These are phyloP conservation scores for Penicilliopsis zonata DNA, from an alignment of 495 filamentous ascomycete genomes.

Conservation along the genomic window DNA sequence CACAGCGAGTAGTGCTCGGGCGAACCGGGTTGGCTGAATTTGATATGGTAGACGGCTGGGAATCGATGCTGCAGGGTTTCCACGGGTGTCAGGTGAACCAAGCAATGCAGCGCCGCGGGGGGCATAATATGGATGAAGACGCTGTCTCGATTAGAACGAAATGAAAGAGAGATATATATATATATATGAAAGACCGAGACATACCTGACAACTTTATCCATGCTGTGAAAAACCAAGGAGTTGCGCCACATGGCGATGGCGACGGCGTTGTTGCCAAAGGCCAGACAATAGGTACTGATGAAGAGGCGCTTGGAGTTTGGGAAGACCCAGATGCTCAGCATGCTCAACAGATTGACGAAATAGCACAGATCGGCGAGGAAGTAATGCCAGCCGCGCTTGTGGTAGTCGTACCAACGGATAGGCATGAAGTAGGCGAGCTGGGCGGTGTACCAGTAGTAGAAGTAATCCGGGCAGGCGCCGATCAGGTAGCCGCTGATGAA, in stretches of 20 bases:
- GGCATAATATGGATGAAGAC: slow-evolving; percentile 99
- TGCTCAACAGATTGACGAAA: slow-evolving; percentile 82
- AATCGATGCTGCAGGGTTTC: slow-evolving; percentile 58
- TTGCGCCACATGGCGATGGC: slow-evolving; percentile 99
- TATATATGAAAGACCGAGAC: neutral
- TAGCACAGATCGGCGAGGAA: slow-evolving; percentile 97
- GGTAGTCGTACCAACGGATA: slow-evolving; percentile 83
- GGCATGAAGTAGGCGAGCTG: slow-evolving; percentile 94
- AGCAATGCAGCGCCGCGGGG: slow-evolving; percentile 78
- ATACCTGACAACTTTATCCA: slow-evolving; percentile 87
- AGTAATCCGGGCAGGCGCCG: slow-evolving; percentile 71
- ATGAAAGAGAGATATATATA: neutral
- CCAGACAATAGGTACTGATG: slow-evolving; percentile 84
- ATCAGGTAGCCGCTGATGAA: slow-evolving; percentile 93
- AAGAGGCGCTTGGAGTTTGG: slow-evolving; percentile 84
- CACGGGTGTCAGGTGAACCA: slow-evolving; percentile 68
- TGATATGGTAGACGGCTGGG: slow-evolving; percentile 77
- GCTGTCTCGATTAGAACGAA: too few species aligned
- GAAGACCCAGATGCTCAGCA: slow-evolving; percentile 82
- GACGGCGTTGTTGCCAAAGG: slow-evolving; percentile 91
- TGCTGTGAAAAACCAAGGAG: slow-evolving; percentile 91
- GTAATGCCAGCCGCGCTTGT: slow-evolving; percentile 85
- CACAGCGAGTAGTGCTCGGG: slow-evolving; percentile 66
- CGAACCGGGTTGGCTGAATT: slow-evolving; percentile 54
- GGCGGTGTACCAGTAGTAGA: slow-evolving; percentile 83